Evolutionary conservation across 2,329 filamentous ascomycete species (phyloP).

Genomic region (Whalleya microplaca): DNA sequence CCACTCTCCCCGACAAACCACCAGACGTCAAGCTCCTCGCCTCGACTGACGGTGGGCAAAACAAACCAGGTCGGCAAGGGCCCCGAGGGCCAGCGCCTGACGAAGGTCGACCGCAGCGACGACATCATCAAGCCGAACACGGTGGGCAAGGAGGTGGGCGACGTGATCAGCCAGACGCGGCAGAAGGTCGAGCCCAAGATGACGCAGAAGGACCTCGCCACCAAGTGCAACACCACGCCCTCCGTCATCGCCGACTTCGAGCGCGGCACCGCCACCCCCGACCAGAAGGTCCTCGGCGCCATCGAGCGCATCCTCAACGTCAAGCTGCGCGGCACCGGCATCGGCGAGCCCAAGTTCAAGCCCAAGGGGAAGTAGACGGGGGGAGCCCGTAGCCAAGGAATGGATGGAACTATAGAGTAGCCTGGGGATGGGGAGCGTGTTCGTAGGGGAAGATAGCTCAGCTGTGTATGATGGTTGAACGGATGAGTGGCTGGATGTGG

Average conservation of each 20-base stretch:
- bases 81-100: constrained; percentile 89
- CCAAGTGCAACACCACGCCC: constrained; percentile 85
- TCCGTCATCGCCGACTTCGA: constrained; percentile 84
- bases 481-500: neutral
- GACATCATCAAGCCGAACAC: constrained; percentile 98
- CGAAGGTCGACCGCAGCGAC: constrained; percentile 96
- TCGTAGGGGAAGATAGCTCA: neutral
- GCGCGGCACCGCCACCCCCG: constrained; percentile 74
- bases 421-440: neutral
- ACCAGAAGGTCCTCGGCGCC: constrained; percentile 77
- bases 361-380: constrained; percentile 66
- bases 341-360: constrained; percentile 80
- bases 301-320: constrained; percentile 89
- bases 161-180: constrained; percentile 80
- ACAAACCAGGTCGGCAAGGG: constrained; percentile 51
- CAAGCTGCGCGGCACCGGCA: constrained; percentile 82
- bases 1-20: neutral
- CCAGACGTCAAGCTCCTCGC: too few species aligned
- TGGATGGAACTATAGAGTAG: too few species aligned
- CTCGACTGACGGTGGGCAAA: constrained; percentile 12
- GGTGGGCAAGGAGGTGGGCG: constrained; percentile 77
- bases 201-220: constrained; percentile 88
- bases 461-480: neutral
- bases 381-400: too few species aligned
- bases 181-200: constrained; percentile 88